phyloP scores from a whole-genome alignment of 768 basidiomycete species.

The Phaeotremella skinneri region DNA sequence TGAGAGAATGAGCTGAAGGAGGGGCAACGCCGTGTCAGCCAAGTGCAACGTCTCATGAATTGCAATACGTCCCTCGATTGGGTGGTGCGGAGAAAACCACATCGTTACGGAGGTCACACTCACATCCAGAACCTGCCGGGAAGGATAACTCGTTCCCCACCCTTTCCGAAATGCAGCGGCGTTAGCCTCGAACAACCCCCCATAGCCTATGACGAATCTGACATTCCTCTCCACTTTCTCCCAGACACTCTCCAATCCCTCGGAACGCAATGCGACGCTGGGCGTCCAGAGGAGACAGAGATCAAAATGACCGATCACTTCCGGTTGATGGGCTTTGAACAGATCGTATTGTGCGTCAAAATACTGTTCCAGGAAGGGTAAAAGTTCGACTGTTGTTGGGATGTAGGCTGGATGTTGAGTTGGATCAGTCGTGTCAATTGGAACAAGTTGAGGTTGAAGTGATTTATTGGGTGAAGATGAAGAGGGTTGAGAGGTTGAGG shows the following conservation, averaged over 20 bases:
- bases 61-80: too few relatives aligned
- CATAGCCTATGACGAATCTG: constrained; percentile 67
- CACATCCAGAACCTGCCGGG: constrained; percentile 70
- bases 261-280: constrained; percentile 54
- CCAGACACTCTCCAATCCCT: constrained; percentile 57
- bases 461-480: not conserved
- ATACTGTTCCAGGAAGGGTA: constrained; percentile 58
- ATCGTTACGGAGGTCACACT: constrained; percentile 31
- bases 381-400: constrained; percentile 6
- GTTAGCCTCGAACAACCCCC: constrained; percentile 89
- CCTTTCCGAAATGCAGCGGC: constrained; percentile 89
- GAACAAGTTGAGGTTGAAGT: constrained; percentile 51
- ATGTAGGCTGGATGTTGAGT: not conserved
- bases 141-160: constrained; percentile 84
- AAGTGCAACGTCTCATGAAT: too few relatives aligned
- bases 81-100: not conserved
- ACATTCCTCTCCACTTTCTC: constrained; percentile 72
- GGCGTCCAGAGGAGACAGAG: constrained; percentile 84
- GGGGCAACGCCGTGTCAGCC: too few relatives aligned
- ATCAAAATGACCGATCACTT: constrained; percentile 90
- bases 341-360: constrained; percentile 81
- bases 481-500: constrained; percentile 24
- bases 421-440: constrained; percentile 1
- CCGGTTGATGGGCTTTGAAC: constrained; percentile 69
- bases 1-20: constrained; percentile 67